Evolutionary conservation across 106 monocot genomes (phyloP), one percentile per base, ranked within the genome.

Genomic region (Dendrobium catenatum): DNA sequence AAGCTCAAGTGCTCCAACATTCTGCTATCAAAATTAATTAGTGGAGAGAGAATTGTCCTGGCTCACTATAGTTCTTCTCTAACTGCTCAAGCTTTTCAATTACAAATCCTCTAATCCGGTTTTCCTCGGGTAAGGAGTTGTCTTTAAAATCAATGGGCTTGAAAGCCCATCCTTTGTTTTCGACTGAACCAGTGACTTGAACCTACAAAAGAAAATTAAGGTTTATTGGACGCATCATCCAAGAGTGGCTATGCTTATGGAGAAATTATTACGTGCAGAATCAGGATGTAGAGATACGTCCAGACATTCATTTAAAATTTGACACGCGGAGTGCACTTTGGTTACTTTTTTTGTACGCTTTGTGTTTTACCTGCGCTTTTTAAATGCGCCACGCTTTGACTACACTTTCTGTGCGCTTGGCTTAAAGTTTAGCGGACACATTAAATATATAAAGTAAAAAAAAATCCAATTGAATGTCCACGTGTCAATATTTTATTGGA

Each of bases 81-180:
- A 90, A 55, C 85, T 96, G 92, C 54, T 96, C 94, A 6, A 87
- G 31, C 79, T 90, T 94, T 54, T 96, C 82, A 18, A 94, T 83
- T 31, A 80, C 81, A 64, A 94, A 96, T 9, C 96, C 96, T 73
- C 96, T 86, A 2, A 89, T 96, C 73, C 92, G 73, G 37, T 80
- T 86, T 80, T 94, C 89, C 80, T 96, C 92, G 31, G 90, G 89
- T 6, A 86, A 16, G 27, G 96, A 87, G 42, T 9, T 72, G 76
- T 96, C 96, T 72, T 92, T 96, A 82, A 86, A 84, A 75, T 96
- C 94, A 22, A 89, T 81, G 67, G 88, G 87, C 72, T 88, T 73
- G 55, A 96, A 78, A 17, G 16, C 26, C 96, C 96, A 96, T 64
- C 96, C 96, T 11, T 86, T 92, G 85, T 96, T 96, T 33, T 86